phyloP scores from a whole-genome alignment of 768 basidiomycete species.

The Trametes cubensis region DNA sequence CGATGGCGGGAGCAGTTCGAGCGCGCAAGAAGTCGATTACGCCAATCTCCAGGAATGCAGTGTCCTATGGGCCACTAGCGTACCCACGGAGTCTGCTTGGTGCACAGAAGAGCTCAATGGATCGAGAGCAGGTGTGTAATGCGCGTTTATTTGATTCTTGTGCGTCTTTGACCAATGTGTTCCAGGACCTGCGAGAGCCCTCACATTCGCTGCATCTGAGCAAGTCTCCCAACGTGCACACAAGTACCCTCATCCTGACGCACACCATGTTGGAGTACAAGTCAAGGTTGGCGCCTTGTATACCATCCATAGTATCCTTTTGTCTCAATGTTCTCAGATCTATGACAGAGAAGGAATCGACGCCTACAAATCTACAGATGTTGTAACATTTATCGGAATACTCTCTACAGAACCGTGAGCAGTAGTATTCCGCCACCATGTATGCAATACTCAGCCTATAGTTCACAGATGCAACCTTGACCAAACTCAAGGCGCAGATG shows the following conservation, averaged over 20 bases:
- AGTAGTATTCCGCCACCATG: too few relatives aligned
- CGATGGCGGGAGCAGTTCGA: slow-evolving; percentile 29
- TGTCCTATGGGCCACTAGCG: slow-evolving; percentile 71
- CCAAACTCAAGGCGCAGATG: slow-evolving; percentile 41
- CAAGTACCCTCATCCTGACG: slow-evolving; percentile 63
- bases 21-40: slow-evolving; percentile 42
- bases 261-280: slow-evolving; percentile 67
- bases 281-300: slow-evolving; percentile 54
- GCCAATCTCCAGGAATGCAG: slow-evolving; percentile 61
- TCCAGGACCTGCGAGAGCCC: too few relatives aligned
- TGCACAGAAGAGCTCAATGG: slow-evolving; percentile 39
- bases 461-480: slow-evolving; percentile 35
- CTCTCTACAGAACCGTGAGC: slow-evolving; percentile 67
- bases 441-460: not conserved
- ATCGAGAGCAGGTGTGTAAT: slow-evolving; percentile 26
- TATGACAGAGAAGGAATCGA: slow-evolving; percentile 53
- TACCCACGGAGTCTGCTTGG: slow-evolving; percentile 73
- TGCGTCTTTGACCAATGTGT: not conserved
- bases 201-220: slow-evolving; percentile 2
- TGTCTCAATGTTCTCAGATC: slow-evolving; percentile 55
- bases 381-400: slow-evolving; percentile 76
- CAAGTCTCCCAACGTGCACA: slow-evolving; percentile 43
- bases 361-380: slow-evolving; percentile 59
- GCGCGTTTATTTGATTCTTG: too few relatives aligned
- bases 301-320: too few relatives aligned